A percentile compares a stretch with the other conserved stretches of the same genome.
Evolutionary conservation across 2,329 filamentous ascomycete species (phyloP).

Genomic region (Volutella citrinella): DNA sequence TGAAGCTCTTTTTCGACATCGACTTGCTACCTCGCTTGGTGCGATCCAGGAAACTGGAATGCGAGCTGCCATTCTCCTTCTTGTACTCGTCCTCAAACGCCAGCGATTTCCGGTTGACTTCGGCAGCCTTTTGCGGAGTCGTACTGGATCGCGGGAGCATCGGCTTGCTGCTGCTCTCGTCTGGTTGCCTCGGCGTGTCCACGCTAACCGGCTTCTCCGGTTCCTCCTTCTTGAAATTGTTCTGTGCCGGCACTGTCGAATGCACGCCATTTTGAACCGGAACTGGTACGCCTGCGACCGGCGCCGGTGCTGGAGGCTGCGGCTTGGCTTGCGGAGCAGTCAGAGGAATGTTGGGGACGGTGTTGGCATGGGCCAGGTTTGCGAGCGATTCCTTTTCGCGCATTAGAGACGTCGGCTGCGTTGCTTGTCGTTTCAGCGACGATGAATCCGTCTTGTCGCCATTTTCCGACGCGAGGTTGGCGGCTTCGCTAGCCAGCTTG

Average conservation of each 20-base stretch:
- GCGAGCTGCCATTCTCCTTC: conserved; percentile 39
- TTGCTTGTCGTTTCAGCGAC: conserved; percentile 48
- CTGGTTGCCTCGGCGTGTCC: conserved; percentile 37
- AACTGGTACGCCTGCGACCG: not conserved
- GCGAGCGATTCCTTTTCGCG: conserved; percentile 52
- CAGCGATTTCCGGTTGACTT: conserved; percentile 63
- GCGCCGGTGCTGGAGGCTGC: conserved; percentile 14
- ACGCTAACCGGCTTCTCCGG: conserved; percentile 44
- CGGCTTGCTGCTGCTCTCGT: conserved; percentile 55
- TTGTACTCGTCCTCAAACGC: conserved; percentile 48
- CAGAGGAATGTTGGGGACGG: conserved; percentile 48
- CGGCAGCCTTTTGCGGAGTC: conserved; percentile 61
- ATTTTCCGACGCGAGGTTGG: conserved; percentile 51
- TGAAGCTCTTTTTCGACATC: conserved; percentile 72
- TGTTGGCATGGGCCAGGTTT: conserved; percentile 63
- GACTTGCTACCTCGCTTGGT: conserved; percentile 74
- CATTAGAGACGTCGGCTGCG: conserved; percentile 44
- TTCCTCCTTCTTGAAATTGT: conserved; percentile 58
- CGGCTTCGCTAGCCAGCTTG: conserved; percentile 52
- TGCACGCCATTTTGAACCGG: not conserved
- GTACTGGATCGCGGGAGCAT: conserved; percentile 53
- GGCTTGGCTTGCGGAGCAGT: conserved; percentile 8
- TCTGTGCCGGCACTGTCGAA: conserved; percentile 9
- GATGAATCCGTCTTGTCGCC: conserved; percentile 42
- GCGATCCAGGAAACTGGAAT: conserved; percentile 56